phyloP scores from a whole-genome alignment of 164 flowering plant genomes.

The Umbilicus rupestris region DNA sequence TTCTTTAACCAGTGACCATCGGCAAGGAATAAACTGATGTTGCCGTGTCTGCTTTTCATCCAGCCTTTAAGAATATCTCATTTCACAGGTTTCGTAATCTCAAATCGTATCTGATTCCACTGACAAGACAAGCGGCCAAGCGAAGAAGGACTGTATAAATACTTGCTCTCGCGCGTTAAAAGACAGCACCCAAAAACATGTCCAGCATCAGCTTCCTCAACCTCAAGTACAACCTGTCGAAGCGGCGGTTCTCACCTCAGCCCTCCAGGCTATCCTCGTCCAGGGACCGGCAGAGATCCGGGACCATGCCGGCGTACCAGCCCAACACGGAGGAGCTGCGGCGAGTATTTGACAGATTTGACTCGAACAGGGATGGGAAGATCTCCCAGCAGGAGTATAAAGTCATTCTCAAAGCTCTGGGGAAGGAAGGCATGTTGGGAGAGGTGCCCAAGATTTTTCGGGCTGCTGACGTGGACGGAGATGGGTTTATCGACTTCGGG shows the following conservation, averaged over 20 bases:
- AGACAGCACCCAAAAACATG: conserved; percentile 18
- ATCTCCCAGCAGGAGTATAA: conserved; percentile 57
- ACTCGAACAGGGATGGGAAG: conserved; percentile 71
- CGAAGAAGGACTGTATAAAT: not conserved
- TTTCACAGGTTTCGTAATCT: not conserved
- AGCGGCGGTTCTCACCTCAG: conserved; percentile 26
- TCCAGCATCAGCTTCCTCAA: conserved; percentile 44
- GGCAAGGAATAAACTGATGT: not conserved
- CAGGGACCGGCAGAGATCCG: conserved; percentile 29
- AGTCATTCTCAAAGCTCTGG: conserved; percentile 38
- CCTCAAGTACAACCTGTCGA: conserved; percentile 48
- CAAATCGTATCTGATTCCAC: no score
- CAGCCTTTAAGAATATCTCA: not conserved
- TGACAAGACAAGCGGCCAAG: no score
- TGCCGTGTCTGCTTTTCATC: not conserved
- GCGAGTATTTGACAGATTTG: conserved; percentile 54
- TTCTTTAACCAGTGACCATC: not conserved
- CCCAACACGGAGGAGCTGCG: conserved; percentile 48
- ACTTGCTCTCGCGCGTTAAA: not conserved
- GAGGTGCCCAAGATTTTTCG: conserved; percentile 50
- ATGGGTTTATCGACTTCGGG: conserved; percentile 65
- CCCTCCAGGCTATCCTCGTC: conserved; percentile 31
- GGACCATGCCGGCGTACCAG: conserved; percentile 21
- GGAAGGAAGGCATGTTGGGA: conserved; percentile 18
- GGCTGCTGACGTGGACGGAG: conserved; percentile 58